Base-by-base conservation (phyloP, 768 basidiomycete species). In the Auriscalpium orientale region DNA sequence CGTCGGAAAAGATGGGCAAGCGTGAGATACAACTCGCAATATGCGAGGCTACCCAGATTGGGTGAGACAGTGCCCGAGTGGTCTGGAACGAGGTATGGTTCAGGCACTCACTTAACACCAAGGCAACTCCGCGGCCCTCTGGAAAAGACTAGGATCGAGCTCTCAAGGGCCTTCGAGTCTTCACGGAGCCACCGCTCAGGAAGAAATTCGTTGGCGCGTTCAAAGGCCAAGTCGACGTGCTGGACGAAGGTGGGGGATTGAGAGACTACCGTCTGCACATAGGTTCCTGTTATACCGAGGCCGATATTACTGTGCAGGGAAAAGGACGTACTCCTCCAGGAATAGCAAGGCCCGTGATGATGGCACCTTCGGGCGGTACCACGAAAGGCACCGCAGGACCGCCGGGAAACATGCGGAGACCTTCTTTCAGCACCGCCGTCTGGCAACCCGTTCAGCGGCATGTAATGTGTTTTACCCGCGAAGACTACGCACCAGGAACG, bases 381-480 rank as follows among this genome's bases (percentile, higher is more conserved):
- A 54, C 53, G 15, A 40, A 44, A 9, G 53, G 40, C 15, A 54
- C 43, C 8, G 45, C 53, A 2, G 40, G 53, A 13, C 9, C 35
- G 18, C 33, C n/a, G 4, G 54, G 54, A 21, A 46, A 18, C 33
- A 54, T 34, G 21, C 53, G 53, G 1, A 54, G 43, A 16, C 40
- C 45, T 44, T 54, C 53, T 54, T 54, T 54, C 20, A 54, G 43
- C 8, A 54, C 43, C 11, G 53, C 53, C 20, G 53, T 54, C 53
- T 54, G 18, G 7, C 3, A 2, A 10, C 3, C 12, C 5, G 22
- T 5, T 28, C 22, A 28, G 22, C 22, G 22, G 3, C 5, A 28
- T 5, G 22, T 2, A n/a, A 22, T 52, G 20, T n/a, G 8, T 21
- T 12, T 9, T 40, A 21, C 18, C 15, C n/a, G 16, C 16, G 11